phyloP scores from a whole-genome alignment of 345 rosid genomes.

The Crucihimalaya himalaica region DNA sequence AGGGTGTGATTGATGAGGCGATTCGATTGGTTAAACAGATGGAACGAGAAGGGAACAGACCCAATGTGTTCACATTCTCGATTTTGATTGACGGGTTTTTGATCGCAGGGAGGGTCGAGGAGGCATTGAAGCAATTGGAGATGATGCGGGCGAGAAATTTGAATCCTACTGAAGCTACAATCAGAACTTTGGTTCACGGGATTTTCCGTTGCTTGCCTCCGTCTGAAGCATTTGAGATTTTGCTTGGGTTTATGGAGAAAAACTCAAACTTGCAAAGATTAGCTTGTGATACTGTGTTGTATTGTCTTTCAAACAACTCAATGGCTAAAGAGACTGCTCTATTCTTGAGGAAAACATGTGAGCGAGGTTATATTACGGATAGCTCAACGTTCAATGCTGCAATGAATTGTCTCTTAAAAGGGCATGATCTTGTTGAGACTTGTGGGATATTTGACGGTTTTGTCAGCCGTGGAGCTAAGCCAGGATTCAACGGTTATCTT shows the following conservation, averaged over 20 bases:
- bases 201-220: constrained; percentile 56
- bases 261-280: constrained; percentile 52
- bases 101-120: constrained; percentile 67
- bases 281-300: constrained; percentile 59
- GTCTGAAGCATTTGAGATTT: constrained; percentile 56
- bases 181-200: constrained; percentile 81
- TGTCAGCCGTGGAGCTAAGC: constrained; percentile 54
- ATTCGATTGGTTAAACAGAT: constrained; percentile 81
- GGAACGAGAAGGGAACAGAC: constrained; percentile 63
- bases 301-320: constrained; percentile 59
- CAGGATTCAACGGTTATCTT: constrained; percentile 61
- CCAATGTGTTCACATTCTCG: constrained; percentile 79
- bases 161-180: constrained; percentile 73
- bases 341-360: constrained; percentile 50
- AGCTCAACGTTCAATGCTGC: constrained; percentile 58
- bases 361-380: constrained; percentile 61
- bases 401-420: constrained; percentile 63
- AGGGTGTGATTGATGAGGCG: constrained; percentile 83
- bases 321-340: constrained; percentile 79
- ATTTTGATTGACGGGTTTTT: constrained; percentile 83
- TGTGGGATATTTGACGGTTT: constrained; percentile 60
- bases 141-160: constrained; percentile 61
- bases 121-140: constrained; percentile 61
- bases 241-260: constrained; percentile 54
- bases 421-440: constrained; percentile 57